Percentiles rank a stretch among this genome's conserved stretches.
These are phyloP conservation scores for Russula foetens DNA, from an alignment of 768 basidiomycete species.

Conservation along the genomic window DNA sequence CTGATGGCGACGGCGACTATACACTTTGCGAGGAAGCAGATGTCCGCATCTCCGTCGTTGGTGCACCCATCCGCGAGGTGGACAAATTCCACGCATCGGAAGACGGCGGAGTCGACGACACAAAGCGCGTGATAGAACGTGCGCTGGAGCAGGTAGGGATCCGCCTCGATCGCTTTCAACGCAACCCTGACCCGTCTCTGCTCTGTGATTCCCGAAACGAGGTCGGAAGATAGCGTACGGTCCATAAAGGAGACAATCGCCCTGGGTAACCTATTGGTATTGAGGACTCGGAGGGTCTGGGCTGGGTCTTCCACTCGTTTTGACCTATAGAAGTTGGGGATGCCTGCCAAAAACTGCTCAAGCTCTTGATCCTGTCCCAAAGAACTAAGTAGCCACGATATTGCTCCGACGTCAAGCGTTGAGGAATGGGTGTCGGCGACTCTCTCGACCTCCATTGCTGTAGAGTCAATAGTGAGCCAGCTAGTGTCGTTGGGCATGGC, in stretches of 20 bases:
- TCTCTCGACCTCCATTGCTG: not conserved
- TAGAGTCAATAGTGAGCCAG: not conserved
- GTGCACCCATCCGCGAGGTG: not conserved
- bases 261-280: not conserved
- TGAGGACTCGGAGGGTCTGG: not conserved
- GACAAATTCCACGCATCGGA: not conserved
- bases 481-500: not conserved
- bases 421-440: not conserved
- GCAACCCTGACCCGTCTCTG: not conserved
- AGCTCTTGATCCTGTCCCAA: constrained; percentile 1
- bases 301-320: not conserved
- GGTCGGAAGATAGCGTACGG: not conserved
- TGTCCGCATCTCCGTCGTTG: not conserved
- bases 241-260: constrained; percentile 5
- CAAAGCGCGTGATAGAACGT: constrained; percentile 1
- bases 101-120: not conserved
- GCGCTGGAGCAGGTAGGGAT: constrained; percentile 1
- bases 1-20: constrained; percentile 2
- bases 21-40: not conserved
- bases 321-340: constrained; percentile 8
- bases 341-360: constrained; percentile 1
- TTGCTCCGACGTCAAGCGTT: not conserved
- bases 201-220: not conserved
- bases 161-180: not conserved
- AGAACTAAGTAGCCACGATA: not conserved